These are phyloP conservation scores for Penicillium freii DNA, from an alignment of 2,329 filamentous ascomycete species.

Conservation along the genomic window DNA sequence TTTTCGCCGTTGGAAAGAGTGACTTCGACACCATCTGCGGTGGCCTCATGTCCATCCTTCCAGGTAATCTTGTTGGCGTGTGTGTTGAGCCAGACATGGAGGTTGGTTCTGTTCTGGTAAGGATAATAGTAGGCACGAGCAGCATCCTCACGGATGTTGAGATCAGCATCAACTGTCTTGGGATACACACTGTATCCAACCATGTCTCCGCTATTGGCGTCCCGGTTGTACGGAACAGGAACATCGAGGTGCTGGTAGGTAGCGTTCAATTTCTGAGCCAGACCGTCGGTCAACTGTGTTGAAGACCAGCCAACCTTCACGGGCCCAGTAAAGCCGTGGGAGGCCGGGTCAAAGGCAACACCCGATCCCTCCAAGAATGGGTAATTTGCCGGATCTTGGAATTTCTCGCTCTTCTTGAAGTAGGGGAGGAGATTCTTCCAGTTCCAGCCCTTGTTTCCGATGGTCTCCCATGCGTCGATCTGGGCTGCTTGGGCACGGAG, in stretches of 20 bases:
- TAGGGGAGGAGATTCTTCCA: conserved; percentile 33
- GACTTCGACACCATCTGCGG: conserved; percentile 31
- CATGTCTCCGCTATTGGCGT: conserved; percentile 46
- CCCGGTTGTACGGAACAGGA: conserved; percentile 40
- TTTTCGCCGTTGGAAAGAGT: conserved; percentile 25
- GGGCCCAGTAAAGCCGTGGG: conserved; percentile 30
- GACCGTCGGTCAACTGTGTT: conserved; percentile 20
- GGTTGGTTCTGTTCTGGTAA: conserved; percentile 40
- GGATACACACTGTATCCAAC: conserved; percentile 46
- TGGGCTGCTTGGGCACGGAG: conserved; percentile 36
- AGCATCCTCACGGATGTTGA: conserved; percentile 46
- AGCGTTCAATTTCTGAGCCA: conserved; percentile 18
- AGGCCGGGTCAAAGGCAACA: conserved; percentile 22
- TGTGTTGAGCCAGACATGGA: conserved; percentile 45
- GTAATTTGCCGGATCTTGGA: conserved; percentile 21
- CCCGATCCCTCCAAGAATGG: conserved; percentile 22
- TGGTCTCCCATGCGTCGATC: conserved; percentile 37
- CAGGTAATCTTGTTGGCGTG: conserved; percentile 43
- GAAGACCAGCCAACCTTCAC: conserved; percentile 28
- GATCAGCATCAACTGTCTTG: conserved; percentile 41
- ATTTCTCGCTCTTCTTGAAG: conserved; percentile 29
- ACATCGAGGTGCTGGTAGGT: conserved; percentile 32
- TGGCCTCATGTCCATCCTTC: conserved; percentile 18
- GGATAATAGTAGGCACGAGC: conserved; percentile 51
- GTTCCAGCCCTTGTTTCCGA: conserved; percentile 33